phyloP scores from a whole-genome alignment of 441 rosid genomes.

The Gossypium gossypioides region DNA sequence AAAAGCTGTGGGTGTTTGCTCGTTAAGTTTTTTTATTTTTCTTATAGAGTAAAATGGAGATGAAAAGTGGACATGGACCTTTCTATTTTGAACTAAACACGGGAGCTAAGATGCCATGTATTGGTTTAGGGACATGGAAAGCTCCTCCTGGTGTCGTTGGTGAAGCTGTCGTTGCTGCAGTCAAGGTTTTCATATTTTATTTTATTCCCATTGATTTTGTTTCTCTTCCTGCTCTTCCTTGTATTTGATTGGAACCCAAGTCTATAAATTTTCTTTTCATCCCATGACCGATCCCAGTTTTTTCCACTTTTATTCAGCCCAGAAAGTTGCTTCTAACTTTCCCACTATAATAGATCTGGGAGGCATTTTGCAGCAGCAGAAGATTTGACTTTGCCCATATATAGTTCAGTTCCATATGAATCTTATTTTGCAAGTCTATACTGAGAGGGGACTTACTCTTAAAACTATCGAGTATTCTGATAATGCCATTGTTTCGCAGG shows the following conservation, averaged over 20 bases:
- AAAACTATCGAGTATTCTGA: not conserved
- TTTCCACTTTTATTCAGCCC: not conserved
- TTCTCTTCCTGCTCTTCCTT: constrained; percentile 4
- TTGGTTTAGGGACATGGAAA: constrained; percentile 51
- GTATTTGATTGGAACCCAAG: not conserved
- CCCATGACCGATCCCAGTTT: not conserved
- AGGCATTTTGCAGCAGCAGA: not conserved
- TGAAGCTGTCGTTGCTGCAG: constrained; percentile 32
- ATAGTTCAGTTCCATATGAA: not conserved
- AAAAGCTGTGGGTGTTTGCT: not conserved
- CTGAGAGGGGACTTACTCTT: too few species aligned
- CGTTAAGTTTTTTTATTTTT: not conserved
- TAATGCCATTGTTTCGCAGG: constrained; percentile 21
- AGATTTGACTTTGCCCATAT: not conserved
- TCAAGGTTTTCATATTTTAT: constrained; percentile 22
- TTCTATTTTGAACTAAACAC: constrained; percentile 38
- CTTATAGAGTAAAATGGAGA: constrained; percentile 19
- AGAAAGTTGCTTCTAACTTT: not conserved
- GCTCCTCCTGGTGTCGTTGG: constrained; percentile 37
- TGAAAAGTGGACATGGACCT: constrained; percentile 8
- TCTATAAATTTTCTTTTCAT: not conserved
- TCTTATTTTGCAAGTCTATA: too few species aligned
- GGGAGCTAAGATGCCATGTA: constrained; percentile 41
- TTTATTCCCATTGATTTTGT: not conserved
- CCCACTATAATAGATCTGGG: not conserved